Conservation (phyloP, 805 yeast genomes). For the Nakazawaea anatomiae region DNA sequence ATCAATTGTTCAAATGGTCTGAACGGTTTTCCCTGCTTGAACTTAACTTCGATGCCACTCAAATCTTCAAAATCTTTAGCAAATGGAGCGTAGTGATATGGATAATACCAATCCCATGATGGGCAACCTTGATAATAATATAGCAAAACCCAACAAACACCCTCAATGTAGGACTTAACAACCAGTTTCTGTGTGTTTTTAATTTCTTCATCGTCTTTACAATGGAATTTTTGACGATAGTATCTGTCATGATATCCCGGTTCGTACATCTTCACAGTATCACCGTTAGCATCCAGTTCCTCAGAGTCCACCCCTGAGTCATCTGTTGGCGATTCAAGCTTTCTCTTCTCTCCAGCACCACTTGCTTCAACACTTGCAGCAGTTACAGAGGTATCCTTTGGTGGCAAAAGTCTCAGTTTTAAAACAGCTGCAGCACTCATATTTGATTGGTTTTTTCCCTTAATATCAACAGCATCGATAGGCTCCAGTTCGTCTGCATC, state of each 20-base stretch:
- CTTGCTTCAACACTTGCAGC: constrained; percentile 6
- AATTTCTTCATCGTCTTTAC: constrained; percentile 47
- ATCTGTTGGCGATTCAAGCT: constrained; percentile 12
- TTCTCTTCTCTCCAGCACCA: constrained; percentile 18
- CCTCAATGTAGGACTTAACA: constrained; percentile 77
- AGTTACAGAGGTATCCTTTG: constrained; percentile 15
- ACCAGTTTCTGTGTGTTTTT: constrained; percentile 50
- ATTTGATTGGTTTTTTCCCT: constrained; percentile 29
- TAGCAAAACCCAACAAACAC: constrained; percentile 92
- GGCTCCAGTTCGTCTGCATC: constrained; percentile 17
- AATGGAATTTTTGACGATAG: constrained; percentile 68
- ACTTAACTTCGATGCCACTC: constrained; percentile 45
- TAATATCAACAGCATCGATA: constrained; percentile 12
- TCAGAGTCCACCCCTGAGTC: constrained; percentile 26
- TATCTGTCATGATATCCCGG: constrained; percentile 84
- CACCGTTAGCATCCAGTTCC: constrained; percentile 39
- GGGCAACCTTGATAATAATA: constrained; percentile 98
- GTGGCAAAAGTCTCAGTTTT: constrained; percentile 24
- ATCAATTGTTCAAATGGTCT: constrained; percentile 88
- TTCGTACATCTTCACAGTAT: constrained; percentile 67
- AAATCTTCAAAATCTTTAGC: constrained; percentile 76
- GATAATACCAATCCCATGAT: constrained; percentile 97
- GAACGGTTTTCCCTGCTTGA: constrained; percentile 72
- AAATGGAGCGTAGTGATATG: constrained; percentile 97
- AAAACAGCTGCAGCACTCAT: constrained; percentile 41